phyloP scores from a whole-genome alignment of 192 early-diverging fungal species.

The Ambispora gerdemannii region DNA sequence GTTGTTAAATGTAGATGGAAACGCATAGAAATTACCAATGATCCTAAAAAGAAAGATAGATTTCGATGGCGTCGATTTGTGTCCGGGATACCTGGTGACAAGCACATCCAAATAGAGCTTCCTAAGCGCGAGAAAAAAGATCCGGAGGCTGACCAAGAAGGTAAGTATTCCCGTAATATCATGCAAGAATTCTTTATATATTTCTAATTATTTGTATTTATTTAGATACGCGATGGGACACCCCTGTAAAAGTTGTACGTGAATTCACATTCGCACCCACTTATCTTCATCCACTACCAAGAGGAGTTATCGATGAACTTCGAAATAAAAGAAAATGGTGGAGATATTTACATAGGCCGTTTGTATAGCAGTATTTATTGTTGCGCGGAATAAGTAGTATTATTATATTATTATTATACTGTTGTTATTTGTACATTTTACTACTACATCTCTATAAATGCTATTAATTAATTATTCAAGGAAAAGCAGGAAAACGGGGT shows the following conservation, averaged over 20 bases:
- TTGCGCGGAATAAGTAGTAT: too few species aligned
- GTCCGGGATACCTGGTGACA: too few species aligned
- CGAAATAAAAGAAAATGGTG: background rate
- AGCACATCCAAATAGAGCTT: conserved; percentile 40
- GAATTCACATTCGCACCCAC: conserved; percentile 13
- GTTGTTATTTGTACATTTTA: too few species aligned
- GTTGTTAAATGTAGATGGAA: conserved; percentile 33
- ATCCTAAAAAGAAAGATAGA: conserved; percentile 14
- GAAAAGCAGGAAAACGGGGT: too few species aligned
- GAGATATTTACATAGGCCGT: background rate
- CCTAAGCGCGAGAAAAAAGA: conserved; percentile 30
- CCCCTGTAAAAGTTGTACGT: background rate
- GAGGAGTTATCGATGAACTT: conserved; percentile 22
- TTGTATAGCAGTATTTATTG: background rate
- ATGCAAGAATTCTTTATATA: background rate
- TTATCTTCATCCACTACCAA: background rate
- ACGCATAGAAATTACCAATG: conserved; percentile 13
- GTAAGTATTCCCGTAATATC: conserved; percentile 21
- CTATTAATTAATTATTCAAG: too few species aligned
- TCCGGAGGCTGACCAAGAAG: conserved; percentile 32
- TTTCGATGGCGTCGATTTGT: conserved; percentile 41
- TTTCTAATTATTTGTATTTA: background rate
- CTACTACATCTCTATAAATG: too few species aligned
- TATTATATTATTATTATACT: too few species aligned
- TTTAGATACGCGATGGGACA: conserved; percentile 10